phyloP scores from a whole-genome alignment of 2,329 filamentous ascomycete genomes.

The Aspergillus sergii region DNA sequence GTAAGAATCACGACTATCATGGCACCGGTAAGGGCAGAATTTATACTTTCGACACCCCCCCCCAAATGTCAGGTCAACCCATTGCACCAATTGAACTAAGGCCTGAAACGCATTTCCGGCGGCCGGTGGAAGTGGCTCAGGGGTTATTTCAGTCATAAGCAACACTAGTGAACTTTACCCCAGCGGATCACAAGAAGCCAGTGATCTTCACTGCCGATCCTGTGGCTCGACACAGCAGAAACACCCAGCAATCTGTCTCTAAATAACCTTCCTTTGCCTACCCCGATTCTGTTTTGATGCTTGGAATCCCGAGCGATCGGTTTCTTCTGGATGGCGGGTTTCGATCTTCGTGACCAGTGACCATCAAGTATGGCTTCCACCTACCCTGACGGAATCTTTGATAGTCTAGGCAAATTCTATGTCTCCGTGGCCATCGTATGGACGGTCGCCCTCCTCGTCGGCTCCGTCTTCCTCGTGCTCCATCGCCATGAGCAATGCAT shows the following conservation, averaged over 20 bases:
- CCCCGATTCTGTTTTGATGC: neutral
- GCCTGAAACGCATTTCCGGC: neutral
- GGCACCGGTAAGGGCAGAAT: neutral
- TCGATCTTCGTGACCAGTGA: neutral
- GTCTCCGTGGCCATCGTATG: neutral
- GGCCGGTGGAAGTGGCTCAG: neutral
- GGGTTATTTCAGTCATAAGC: neutral
- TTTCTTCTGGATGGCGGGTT: neutral
- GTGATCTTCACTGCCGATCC: neutral
- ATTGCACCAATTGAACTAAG: neutral
- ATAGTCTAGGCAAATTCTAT: neutral
- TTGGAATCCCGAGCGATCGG: neutral
- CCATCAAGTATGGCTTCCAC: neutral
- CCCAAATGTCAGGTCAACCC: neutral
- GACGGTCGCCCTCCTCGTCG: neutral
- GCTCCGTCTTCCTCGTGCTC: neutral
- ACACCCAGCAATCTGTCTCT: neutral
- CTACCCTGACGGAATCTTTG: neutral
- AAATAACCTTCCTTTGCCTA: neutral
- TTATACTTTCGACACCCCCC: neutral
- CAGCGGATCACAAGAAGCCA: neutral
- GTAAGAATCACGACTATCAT: neutral
- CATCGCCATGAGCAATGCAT: neutral
- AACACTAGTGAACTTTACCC: neutral
- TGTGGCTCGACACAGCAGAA: neutral